Percentiles rank a stretch among this genome's conserved stretches.
phyloP scores from a whole-genome alignment of 805 yeast species.

The Lachancea thermotolerans region DNA sequence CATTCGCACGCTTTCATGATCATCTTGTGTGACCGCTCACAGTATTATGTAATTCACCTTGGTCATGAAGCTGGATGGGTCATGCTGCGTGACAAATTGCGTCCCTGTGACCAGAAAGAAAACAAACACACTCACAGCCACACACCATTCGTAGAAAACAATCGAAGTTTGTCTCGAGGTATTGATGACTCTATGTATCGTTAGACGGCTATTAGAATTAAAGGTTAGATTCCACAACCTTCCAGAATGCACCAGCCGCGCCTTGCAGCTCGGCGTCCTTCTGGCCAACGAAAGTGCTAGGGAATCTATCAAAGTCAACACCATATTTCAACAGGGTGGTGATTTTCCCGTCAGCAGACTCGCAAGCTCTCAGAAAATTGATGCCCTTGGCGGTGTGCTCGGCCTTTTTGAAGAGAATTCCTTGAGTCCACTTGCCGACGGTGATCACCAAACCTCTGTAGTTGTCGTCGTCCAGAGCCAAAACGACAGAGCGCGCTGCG shows the following conservation, averaged over 20 bases:
- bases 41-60: no score
- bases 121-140: no score
- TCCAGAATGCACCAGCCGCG: conserved; percentile 23
- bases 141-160: not conserved
- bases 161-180: no score
- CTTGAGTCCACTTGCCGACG: conserved; percentile 32
- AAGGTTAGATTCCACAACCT: conserved; percentile 26
- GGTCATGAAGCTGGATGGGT: no score
- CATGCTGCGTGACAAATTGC: no score
- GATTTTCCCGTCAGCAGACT: conserved; percentile 12
- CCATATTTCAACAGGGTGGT: conserved; percentile 21
- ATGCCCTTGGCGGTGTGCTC: conserved; percentile 17
- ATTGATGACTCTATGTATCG: no score
- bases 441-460: conserved; percentile 27
- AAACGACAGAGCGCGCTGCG: conserved; percentile 17
- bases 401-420: conserved; percentile 23
- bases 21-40: no score
- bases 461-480: conserved; percentile 17
- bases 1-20: no score
- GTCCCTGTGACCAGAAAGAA: no score
- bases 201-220: not conserved
- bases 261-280: conserved; percentile 20
- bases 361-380: conserved; percentile 25
- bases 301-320: conserved; percentile 22
- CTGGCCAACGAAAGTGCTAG: conserved; percentile 19